phyloP scores from a whole-genome alignment of 306 rosid species.

The Abrus pulchellus region DNA sequence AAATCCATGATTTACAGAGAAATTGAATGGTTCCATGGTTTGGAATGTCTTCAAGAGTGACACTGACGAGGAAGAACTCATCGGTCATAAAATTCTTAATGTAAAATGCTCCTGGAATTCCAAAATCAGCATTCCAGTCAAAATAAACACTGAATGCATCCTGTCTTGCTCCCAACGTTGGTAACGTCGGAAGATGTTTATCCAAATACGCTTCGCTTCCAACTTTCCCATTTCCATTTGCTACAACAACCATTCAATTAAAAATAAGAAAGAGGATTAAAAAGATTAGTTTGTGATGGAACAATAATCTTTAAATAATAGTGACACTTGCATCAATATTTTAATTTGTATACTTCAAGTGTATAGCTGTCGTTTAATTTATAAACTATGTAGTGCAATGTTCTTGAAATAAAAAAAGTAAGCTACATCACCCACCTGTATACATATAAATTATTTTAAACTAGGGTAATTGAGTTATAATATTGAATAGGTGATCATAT shows the following conservation, averaged over 20 bases:
- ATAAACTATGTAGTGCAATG: no score
- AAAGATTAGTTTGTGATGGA: not conserved
- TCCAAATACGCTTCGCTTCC: conserved; percentile 63
- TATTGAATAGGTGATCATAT: no score
- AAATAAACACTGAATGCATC: conserved; percentile 60
- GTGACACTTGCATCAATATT: not conserved
- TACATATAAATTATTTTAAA: no score
- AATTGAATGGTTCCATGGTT: conserved; percentile 60
- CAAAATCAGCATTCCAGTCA: conserved; percentile 62
- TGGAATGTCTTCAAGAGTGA: conserved; percentile 71
- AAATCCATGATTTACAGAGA: conserved; percentile 79
- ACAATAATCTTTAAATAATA: not conserved
- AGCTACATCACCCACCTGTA: no score
- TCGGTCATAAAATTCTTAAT: conserved; percentile 40
- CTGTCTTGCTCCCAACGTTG: conserved; percentile 60
- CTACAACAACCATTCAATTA: conserved; percentile 25
- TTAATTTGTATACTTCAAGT: not conserved
- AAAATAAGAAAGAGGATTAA: not conserved
- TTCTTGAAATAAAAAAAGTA: no score
- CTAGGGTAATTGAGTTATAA: no score
- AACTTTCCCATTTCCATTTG: conserved; percentile 58
- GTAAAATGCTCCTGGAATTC: conserved; percentile 70
- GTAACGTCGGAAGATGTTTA: conserved; percentile 55
- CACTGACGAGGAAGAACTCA: conserved; percentile 68
- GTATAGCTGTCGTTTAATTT: no score